phyloP scores from a whole-genome alignment of 169 alveolate genomes.

The Theileria equi region DNA sequence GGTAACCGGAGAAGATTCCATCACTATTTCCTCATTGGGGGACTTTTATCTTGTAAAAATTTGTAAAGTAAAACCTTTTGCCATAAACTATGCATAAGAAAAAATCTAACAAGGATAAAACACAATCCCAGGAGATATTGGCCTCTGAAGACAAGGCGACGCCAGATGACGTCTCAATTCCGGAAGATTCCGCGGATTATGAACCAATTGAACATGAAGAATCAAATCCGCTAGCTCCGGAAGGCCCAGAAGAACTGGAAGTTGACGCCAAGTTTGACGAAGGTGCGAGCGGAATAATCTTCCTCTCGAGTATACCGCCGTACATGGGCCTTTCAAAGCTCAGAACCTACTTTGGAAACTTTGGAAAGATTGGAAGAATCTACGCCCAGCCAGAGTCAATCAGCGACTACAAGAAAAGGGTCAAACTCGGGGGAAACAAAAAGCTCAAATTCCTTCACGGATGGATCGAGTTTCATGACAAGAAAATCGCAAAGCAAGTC shows the following conservation, averaged over 20 bases:
- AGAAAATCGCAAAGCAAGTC: constrained; percentile 84
- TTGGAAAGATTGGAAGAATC: constrained; percentile 79
- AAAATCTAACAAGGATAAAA: too few species aligned
- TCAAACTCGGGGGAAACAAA: constrained; percentile 59
- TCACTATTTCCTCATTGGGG: background rate
- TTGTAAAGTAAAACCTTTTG: background rate
- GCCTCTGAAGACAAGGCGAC: too few species aligned
- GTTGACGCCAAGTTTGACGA: background rate
- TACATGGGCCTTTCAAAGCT: constrained; percentile 80
- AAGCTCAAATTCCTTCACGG: constrained; percentile 71
- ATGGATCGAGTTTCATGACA: constrained; percentile 87
- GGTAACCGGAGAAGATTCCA: too few species aligned
- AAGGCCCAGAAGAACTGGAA: too few species aligned
- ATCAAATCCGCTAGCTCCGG: too few species aligned
- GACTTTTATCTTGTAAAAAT: background rate
- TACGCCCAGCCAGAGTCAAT: constrained; percentile 75
- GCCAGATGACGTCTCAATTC: too few species aligned
- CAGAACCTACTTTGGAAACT: constrained; percentile 71
- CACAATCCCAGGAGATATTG: too few species aligned
- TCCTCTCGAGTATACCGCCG: constrained; percentile 84
- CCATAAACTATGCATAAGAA: too few species aligned
- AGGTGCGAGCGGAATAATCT: constrained; percentile 77
- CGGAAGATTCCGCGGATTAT: too few species aligned
- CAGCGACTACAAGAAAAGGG: constrained; percentile 32
- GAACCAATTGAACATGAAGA: too few species aligned